Evolutionary conservation across 148 eudicot species (phyloP), one percentile per base, ranked within the genome.

Genomic region (Rheum nobile): DNA sequence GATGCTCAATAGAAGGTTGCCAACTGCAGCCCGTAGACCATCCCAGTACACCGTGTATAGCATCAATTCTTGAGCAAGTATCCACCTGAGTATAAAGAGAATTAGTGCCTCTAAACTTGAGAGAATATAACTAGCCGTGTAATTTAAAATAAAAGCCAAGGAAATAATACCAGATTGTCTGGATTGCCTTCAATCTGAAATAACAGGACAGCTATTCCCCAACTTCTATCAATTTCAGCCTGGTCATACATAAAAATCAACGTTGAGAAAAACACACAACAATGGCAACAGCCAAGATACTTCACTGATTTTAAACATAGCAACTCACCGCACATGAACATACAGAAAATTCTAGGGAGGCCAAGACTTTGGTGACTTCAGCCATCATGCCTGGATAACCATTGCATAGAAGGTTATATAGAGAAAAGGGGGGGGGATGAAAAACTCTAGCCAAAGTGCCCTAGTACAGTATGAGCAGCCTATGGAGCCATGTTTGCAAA

Each of bases 21-120:
- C 88, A 91, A 85, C 98, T 93, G 81, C 98, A 93, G 41, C 98
- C 98, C 9, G 84, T 75, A 55, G 98, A 93, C 97, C 97, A 91
- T 76, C 90, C 97, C 76, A 93, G 84, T 70, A 93, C 98, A 79
- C 98, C 97, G 19, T 79, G 79, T 71, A 86, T 83, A 55, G 78
- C 72, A 86, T 89, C 95, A 72, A 91, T 83, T 77, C 85, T 84
- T 6, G 92, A 86, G 76, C 98, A 91, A 67, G 92, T 87, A 82
- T 79, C 82, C 63, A 81, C 85, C 97, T 93, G 86, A 76, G 21
- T 29, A 46, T 43, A 71, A 38, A 22, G 8, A 42, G 46, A 39
- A 14, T 43, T 21, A 37, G 73, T 24, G 72, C 29, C 39, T 21
- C 37, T 21, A 38, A 26, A 21, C 22, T 71, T 39, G 47, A 24